Base-by-base conservation (phyloP, 106 monocot species). In the Allium fistulosum region DNA sequence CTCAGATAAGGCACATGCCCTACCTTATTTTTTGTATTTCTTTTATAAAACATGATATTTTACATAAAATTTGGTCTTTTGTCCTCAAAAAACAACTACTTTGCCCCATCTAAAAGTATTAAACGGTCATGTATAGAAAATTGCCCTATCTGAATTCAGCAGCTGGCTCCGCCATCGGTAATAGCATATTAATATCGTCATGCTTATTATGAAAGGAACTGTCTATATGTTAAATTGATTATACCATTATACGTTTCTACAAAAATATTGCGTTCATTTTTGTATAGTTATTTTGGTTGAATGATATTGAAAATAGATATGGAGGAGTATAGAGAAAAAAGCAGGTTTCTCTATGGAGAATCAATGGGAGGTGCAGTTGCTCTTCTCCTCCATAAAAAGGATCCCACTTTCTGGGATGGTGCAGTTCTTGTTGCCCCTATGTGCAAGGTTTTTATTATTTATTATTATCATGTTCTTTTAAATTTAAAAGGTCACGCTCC, bases 361-460 rank as follows among this genome's bases (percentile, higher is more conserved):
- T 99, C 99, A 17, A 99, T 93, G 99, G 99, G 99, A 7, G 99
- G 99, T 0, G 93, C 99, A 1, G 93, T 93, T 18, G 75, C 93
- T 0, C 83, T 99, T 15, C 90, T 90, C 49, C 79, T 99, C 10
- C 99, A 99, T 69, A 66, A 74, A 46, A 80, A 73, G 69, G 87
- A 99, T 57, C 93, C 90, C 4, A 60, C 67, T 4, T 99, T 87
- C 53, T 99, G 89, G 89, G 90, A 93, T 51, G 99, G 99, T 51
- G 93, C 92, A 0, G 85, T 99, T 8, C 83, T 99, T 27, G 89
- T 90, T 6, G 99, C 99, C 0, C 99, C 99, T 7, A 99, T 99
- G 93, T 99, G 99, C 75, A 99, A 99, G 97, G 97, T 92, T 14
- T 28, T 1, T 67, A 8, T 46, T 17, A 37, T 22, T 12, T 62